Base-by-base conservation (phyloP, 768 basidiomycete species). In the Lactifluus subvellereus region DNA sequence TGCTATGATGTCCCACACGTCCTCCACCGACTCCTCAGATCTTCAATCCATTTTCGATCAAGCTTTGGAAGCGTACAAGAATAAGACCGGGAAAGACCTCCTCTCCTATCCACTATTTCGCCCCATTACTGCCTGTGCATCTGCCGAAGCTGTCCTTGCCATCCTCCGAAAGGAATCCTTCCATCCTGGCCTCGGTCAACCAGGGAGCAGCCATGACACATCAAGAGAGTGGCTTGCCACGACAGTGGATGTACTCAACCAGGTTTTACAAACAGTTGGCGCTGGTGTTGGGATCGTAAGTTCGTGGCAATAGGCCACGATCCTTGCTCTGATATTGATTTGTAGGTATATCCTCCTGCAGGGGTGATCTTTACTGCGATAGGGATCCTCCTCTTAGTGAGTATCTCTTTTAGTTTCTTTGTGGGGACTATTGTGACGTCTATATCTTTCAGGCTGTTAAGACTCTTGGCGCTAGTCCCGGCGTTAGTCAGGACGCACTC, bases 31-130 rank as follows among this genome's bases (percentile, higher is more conserved):
- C 38, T 1, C 20, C 20, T 20, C 20, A 7, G 14, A 45, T 8
- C 49, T 48, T 48, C 45, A 2, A 37, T 5, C 6, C 8, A 37
- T 57, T 13, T 37, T 57, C 20, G 16, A 48, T 37, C 6, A 35
- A 16, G 56, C 47, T 27, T 37, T 57, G 35, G 8, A 35, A 18
- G 33, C 14, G 4, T 57, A 48, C 10, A 47, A 47, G 9, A 33
- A 13, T 33, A 57, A 33, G 9, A 57, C 56, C 1, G 45, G 56
- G 16, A 57, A 57, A 57, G 56, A 57, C 13, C 32, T 57, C n/a
- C 14, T 35, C 2, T 35, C 56, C 6, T 35, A 57, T 37, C 56
- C 56, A 37, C 45, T 57, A 27, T 35, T 57, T 33, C 35, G 33
- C 47, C 16, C 22, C 14, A 20, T 57, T 48, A 30, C 22, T 22